A percentile compares a stretch with the other conserved stretches of the same genome.
Evolutionary conservation across 139 green algal species (phyloP).

Genomic region (Chlorella sp.): DNA sequence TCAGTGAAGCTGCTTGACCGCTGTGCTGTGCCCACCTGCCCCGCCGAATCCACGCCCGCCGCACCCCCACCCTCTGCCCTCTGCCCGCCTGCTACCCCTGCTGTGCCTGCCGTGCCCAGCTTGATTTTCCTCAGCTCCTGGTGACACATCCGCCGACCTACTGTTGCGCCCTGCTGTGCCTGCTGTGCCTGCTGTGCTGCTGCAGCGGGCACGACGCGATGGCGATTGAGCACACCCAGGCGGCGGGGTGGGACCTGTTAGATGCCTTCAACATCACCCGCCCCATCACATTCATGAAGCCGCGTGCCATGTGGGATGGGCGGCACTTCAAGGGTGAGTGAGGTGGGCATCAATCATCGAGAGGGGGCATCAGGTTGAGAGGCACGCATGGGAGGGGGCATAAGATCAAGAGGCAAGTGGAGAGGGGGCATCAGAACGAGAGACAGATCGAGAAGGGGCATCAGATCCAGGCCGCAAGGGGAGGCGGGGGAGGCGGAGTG

Average conservation of each 20-base stretch:
- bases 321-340: conserved; percentile 22
- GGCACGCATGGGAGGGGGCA: too few relatives aligned
- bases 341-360: too few relatives aligned
- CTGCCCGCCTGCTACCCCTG: neutral
- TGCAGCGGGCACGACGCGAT: conserved; percentile 14
- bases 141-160: too few relatives aligned
- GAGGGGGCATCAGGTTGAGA: too few relatives aligned
- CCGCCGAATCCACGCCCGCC: too few relatives aligned
- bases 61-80: neutral
- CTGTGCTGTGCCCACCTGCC: neutral
- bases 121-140: too few relatives aligned
- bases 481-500: too few relatives aligned
- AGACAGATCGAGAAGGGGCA: too few relatives aligned
- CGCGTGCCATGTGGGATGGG: neutral
- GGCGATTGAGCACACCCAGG: neutral
- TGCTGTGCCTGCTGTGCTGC: neutral
- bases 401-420: too few relatives aligned
- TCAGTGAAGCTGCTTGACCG: neutral
- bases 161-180: neutral
- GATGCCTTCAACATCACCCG: conserved; percentile 18
- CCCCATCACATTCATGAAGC: neutral
- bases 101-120: too few relatives aligned
- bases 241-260: conserved; percentile 1
- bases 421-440: too few relatives aligned
- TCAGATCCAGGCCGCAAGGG: too few relatives aligned